Percentiles rank a stretch among this genome's conserved stretches.
These are phyloP conservation scores for Magnolia changhungtana DNA, from an alignment of 164 flowering plant genomes.

Conservation along the genomic window DNA sequence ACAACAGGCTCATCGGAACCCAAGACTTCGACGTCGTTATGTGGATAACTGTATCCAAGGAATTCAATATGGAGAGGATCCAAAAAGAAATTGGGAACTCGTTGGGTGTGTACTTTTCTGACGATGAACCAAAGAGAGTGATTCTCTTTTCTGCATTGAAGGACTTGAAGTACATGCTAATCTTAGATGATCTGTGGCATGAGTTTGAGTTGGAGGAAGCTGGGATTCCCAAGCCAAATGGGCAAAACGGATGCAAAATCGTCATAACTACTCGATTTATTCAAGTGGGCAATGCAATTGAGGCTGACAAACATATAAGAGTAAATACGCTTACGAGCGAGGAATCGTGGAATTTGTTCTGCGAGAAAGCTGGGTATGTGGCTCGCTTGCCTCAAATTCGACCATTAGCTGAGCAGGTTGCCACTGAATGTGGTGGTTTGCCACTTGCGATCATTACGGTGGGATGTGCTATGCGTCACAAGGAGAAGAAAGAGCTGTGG, in stretches of 20 bases:
- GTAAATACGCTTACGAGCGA: neutral
- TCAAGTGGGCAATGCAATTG: neutral
- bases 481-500: slow-evolving; percentile 3
- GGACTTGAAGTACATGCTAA: neutral
- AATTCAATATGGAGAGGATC: neutral
- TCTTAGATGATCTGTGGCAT: slow-evolving; percentile 10
- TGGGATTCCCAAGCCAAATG: slow-evolving; percentile 1
- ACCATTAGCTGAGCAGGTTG: neutral
- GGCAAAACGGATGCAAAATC: neutral
- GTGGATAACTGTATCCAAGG: slow-evolving; percentile 1
- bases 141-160: neutral
- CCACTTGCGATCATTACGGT: slow-evolving; percentile 5
- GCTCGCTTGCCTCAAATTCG: neutral
- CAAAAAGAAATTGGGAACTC: slow-evolving; percentile 1
- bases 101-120: neutral
- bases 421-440: slow-evolving; percentile 3
- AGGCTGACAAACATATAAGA: neutral
- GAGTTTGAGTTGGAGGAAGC: neutral
- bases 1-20: neutral
- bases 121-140: neutral
- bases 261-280: neutral
- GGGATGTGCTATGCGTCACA: slow-evolving; percentile 2
- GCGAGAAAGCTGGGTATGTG: neutral
- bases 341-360: slow-evolving; percentile 1
- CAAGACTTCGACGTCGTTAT: neutral